Evolutionary conservation across 495 filamentous ascomycete genomes (phyloP).

Genomic region (Entonaema liquescens): DNA sequence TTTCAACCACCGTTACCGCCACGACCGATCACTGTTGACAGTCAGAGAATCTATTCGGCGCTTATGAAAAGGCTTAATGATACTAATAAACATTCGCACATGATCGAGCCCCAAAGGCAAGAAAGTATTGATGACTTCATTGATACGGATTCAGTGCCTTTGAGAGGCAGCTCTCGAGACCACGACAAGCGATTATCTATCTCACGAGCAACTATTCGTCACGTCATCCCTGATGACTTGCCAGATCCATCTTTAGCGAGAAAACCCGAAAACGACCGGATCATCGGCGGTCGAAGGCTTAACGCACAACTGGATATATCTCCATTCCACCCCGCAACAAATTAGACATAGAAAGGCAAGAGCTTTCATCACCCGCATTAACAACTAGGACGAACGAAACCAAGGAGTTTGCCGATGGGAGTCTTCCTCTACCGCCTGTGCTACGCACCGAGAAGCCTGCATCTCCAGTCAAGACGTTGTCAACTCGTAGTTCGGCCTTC

Average conservation of each 20-base stretch:
- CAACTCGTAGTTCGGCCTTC: slow-evolving; percentile 48
- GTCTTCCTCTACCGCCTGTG: neutral
- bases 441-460: slow-evolving; percentile 10
- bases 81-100: slow-evolving; percentile 43
- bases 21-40: slow-evolving; percentile 57
- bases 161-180: slow-evolving; percentile 38
- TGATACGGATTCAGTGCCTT: slow-evolving; percentile 50
- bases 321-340: neutral
- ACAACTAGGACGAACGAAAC: neutral
- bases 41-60: slow-evolving; percentile 75
- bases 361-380: slow-evolving; percentile 7
- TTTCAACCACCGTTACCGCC: slow-evolving; percentile 32
- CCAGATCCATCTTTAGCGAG: slow-evolving; percentile 22
- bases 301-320: slow-evolving; percentile 1
- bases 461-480: slow-evolving; percentile 23
- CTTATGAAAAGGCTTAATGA: slow-evolving; percentile 72
- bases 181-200: slow-evolving; percentile 8
- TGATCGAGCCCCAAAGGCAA: slow-evolving; percentile 45
- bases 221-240: slow-evolving; percentile 39
- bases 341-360: neutral
- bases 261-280: slow-evolving; percentile 6
- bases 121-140: slow-evolving; percentile 27
- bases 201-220: slow-evolving; percentile 47
- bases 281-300: neutral
- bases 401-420: neutral